Evolutionary conservation across 768 basidiomycete species (phyloP).

Genomic region (Tylopilus sp.): DNA sequence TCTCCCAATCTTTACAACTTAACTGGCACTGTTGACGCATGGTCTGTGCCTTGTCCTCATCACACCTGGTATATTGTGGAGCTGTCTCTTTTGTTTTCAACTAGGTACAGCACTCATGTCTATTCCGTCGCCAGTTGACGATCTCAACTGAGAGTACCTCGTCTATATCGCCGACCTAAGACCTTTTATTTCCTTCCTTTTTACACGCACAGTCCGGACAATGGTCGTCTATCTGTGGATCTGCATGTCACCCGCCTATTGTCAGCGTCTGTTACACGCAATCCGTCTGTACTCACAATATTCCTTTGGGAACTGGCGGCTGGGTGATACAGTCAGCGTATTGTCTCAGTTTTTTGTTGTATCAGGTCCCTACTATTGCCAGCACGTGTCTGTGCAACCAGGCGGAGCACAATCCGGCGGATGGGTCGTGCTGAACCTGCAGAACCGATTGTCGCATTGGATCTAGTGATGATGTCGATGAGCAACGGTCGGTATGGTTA

Average conservation of each 20-base stretch:
- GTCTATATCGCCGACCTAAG: conserved; percentile 1
- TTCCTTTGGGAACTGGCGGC: conserved; percentile 68
- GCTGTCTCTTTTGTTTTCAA: background rate
- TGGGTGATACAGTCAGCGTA: conserved; percentile 31
- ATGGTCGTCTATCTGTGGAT: conserved; percentile 33
- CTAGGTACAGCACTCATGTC: conserved; percentile 11
- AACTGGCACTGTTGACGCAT: background rate
- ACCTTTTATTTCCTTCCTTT: conserved; percentile 8
- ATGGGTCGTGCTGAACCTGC: conserved; percentile 70
- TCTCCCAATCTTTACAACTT: conserved; percentile 4
- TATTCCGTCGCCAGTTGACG: conserved; percentile 18
- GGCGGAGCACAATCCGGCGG: conserved; percentile 54
- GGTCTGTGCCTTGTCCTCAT: conserved; percentile 1
- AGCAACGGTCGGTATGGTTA: conserved; percentile 7
- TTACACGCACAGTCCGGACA: conserved; percentile 32
- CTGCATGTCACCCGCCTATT: conserved; percentile 19
- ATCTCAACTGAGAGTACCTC: conserved; percentile 19
- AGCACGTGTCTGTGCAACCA: conserved; percentile 58
- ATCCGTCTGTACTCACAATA: conserved; percentile 47
- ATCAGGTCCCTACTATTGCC: conserved; percentile 64
- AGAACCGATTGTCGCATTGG: conserved; percentile 58
- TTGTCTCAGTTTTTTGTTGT: conserved; percentile 5
- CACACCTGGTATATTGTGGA: background rate
- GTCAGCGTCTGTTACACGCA: conserved; percentile 14
- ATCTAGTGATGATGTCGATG: conserved; percentile 42